Evolutionary conservation across 441 rosid species (phyloP), one percentile per base, ranked within the genome.

Genomic region (Pelargonium myrrhifolium): DNA sequence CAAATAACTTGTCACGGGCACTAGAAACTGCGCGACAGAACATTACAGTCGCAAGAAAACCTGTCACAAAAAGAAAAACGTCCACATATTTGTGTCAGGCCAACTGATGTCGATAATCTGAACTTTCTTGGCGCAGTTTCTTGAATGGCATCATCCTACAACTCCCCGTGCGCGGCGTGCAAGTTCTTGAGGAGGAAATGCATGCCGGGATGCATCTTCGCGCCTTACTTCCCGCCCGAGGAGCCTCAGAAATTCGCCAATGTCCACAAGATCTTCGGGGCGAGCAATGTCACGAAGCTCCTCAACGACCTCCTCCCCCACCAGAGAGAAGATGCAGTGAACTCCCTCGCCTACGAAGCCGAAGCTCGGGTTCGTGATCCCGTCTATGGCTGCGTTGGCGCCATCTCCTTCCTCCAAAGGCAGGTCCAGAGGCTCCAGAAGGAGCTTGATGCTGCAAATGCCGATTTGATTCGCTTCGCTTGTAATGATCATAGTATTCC

Each of bases 91-190:
- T n/a, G n/a, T n/a, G n/a, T n/a, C n/a, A n/a, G n/a, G n/a, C n/a
- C n/a, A n/a, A n/a, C n/a, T n/a, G n/a, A n/a, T n/a, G n/a, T n/a
- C n/a, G n/a, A n/a, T n/a, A n/a, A n/a, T n/a, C n/a, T n/a, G n/a
- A n/a, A n/a, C n/a, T n/a, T n/a, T n/a, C n/a, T n/a, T n/a, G n/a
- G n/a, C n/a, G n/a, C n/a, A n/a, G n/a, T n/a, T n/a, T n/a, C n/a
- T n/a, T n/a, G n/a, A n/a, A n/a, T n/a, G n/a, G n/a, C n/a, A n/a
- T 86, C 97, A 28, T 81, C 94, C 12, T 80, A 92, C 14, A 89
- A 80, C 73, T 87, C 97, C 35, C 96, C 97, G 9, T 93, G 98
- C 12, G 98, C 97, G n/a, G 98, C 97, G 56, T 93, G 98, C 85
- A 90, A 90, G 73, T 81, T 83, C 67, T 82, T 79, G 6, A 78